Percentiles rank a stretch among this genome's conserved stretches.
These are phyloP conservation scores for Arachnomyces sp. DNA, from an alignment of 2,329 filamentous ascomycete species.

Conservation along the genomic window DNA sequence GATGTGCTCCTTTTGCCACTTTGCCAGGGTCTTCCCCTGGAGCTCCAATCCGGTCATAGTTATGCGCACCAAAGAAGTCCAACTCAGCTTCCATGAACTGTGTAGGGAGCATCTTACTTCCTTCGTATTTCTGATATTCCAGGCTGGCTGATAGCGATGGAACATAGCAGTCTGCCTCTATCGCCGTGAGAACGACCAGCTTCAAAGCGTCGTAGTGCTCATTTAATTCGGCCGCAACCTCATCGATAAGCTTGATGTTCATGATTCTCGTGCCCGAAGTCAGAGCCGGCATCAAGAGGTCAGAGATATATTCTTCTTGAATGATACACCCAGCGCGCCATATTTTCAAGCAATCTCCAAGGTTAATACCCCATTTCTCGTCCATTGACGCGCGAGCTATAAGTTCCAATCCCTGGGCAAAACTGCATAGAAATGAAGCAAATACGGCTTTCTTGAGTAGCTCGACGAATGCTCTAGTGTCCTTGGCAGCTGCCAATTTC, in stretches of 20 bases:
- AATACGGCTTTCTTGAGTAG: conserved; percentile 56
- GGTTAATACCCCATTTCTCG: conserved; percentile 49
- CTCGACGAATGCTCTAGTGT: conserved; percentile 45
- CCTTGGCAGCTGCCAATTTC: conserved; percentile 22
- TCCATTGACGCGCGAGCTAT: conserved; percentile 52
- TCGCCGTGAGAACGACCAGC: conserved; percentile 46
- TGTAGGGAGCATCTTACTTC: conserved; percentile 54
- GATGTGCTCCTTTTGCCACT: conserved; percentile 51
- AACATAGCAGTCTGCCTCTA: conserved; percentile 52
- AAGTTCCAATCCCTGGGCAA: conserved; percentile 59
- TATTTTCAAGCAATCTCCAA: conserved; percentile 42
- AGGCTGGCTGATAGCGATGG: conserved; percentile 55
- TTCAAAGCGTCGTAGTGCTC: conserved; percentile 47
- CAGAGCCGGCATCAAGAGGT: conserved; percentile 43
- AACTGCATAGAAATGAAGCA: conserved; percentile 53
- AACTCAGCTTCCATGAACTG: conserved; percentile 64
- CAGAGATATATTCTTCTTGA: conserved; percentile 56
- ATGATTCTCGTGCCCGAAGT: conserved; percentile 20
- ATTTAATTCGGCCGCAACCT: conserved; percentile 48
- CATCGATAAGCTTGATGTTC: conserved; percentile 35
- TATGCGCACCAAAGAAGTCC: conserved; percentile 63
- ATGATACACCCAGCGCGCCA: conserved; percentile 68
- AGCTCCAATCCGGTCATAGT: conserved; percentile 48
- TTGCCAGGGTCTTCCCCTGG: conserved; percentile 47
- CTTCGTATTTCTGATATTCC: conserved; percentile 61